A percentile compares a stretch with the other conserved stretches of the same genome.
Conservation (phyloP, 139 green algal genomes). For the Chlorella sp. region DNA sequence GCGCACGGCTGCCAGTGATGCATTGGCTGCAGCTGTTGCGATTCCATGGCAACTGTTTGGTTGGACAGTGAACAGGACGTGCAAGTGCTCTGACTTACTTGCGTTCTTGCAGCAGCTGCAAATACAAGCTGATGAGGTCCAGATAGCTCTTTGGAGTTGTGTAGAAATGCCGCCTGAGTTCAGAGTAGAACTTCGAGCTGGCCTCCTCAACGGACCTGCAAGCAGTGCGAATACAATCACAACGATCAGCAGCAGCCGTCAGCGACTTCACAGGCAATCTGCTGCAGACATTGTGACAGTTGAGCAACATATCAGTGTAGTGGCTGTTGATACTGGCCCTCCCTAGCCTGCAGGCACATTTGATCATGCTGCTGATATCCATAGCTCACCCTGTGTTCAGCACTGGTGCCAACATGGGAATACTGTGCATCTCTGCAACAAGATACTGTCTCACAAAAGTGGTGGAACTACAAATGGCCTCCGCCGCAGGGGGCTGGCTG, state of each 20-base stretch:
- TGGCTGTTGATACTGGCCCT: neutral
- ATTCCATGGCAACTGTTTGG: too few species aligned
- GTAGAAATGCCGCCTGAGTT: slow-evolving; percentile 66
- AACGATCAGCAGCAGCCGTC: slow-evolving; percentile 33
- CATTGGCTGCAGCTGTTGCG: too few species aligned
- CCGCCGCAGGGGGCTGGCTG: too few species aligned
- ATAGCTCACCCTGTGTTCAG: too few species aligned
- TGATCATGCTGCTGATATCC: neutral
- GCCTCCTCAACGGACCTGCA: slow-evolving; percentile 51
- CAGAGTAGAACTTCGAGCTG: slow-evolving; percentile 49
- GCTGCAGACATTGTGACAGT: neutral
- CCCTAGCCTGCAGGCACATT: neutral
- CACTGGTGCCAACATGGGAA: neutral
- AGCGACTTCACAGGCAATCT: neutral
- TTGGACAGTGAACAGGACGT: too few species aligned
- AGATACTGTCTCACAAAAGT: neutral
- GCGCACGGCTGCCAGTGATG: too few species aligned
- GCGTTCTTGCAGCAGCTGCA: slow-evolving; percentile 57
- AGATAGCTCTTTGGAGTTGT: slow-evolving; percentile 86
- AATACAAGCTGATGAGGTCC: slow-evolving; percentile 85
- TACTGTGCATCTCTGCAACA: neutral
- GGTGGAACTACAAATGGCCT: too few species aligned
- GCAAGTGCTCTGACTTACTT: too few species aligned
- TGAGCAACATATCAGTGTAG: neutral
- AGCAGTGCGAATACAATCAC: slow-evolving; percentile 54